phyloP scores from a whole-genome alignment of 805 yeast genomes.

The Cyberlindnera mississippiensis region DNA sequence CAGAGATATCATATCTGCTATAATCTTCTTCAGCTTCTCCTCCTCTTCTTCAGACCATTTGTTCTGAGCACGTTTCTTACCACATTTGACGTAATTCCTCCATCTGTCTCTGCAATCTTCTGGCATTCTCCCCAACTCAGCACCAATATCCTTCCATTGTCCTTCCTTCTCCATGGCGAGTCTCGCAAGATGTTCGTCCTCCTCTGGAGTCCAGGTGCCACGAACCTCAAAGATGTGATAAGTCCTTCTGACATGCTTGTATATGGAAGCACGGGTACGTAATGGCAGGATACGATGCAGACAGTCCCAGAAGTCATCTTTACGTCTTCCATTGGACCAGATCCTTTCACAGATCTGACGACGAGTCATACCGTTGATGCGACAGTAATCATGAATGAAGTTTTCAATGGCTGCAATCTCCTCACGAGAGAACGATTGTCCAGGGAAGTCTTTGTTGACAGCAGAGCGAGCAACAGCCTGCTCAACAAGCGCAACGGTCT shows the following conservation, averaged over 20 bases:
- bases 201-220: slow-evolving; percentile 87
- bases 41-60: slow-evolving; percentile 83
- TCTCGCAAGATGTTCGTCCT: slow-evolving; percentile 63
- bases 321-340: slow-evolving; percentile 81
- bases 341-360: slow-evolving; percentile 76
- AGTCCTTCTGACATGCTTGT: slow-evolving; percentile 87
- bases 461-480: slow-evolving; percentile 24
- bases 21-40: slow-evolving; percentile 49
- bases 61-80: slow-evolving; percentile 65
- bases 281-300: slow-evolving; percentile 76
- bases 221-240: slow-evolving; percentile 85
- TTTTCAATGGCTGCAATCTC: slow-evolving; percentile 71
- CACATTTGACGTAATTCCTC: slow-evolving; percentile 94
- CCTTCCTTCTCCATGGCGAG: slow-evolving; percentile 67
- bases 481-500: too few species aligned
- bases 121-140: slow-evolving; percentile 84
- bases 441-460: slow-evolving; percentile 37
- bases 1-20: slow-evolving; percentile 44
- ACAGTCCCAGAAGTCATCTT: slow-evolving; percentile 88
- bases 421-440: slow-evolving; percentile 48
- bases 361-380: slow-evolving; percentile 55
- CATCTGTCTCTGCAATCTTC: slow-evolving; percentile 96
- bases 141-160: slow-evolving; percentile 87
- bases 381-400: slow-evolving; percentile 67
- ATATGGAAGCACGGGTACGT: slow-evolving; percentile 83